Evolutionary conservation across 441 rosid species (phyloP).

Genomic region (Brassica balearica): DNA sequence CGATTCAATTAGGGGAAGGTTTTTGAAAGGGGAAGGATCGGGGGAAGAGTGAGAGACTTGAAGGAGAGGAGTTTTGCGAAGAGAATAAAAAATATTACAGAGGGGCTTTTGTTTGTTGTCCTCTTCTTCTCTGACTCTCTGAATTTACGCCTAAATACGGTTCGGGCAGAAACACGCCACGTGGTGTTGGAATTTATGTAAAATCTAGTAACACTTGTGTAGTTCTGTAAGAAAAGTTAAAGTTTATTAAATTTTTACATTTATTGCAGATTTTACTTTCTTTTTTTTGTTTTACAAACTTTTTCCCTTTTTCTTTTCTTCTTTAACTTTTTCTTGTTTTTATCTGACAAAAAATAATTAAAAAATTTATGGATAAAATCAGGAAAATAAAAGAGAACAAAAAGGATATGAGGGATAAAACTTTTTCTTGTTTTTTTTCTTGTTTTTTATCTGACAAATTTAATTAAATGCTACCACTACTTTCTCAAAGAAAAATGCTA

Average conservation of each 20-base stretch:
- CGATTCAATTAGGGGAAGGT: conserved; percentile 10
- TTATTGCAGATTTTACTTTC: background rate
- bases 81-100: background rate
- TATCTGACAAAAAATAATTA: background rate
- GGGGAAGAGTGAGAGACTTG: conserved; percentile 24
- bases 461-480: no score
- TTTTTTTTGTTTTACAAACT: background rate
- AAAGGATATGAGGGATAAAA: no score
- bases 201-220: background rate
- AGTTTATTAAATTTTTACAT: background rate
- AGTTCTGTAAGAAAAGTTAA: conserved; percentile 8
- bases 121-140: conserved; percentile 1
- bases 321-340: background rate
- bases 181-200: conserved; percentile 5
- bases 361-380: background rate
- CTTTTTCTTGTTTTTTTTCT: no score
- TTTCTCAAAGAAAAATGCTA: no score
- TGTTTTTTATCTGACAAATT: no score
- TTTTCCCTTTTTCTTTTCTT: background rate
- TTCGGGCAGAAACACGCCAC: conserved; percentile 30
- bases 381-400: background rate
- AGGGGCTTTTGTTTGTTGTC: background rate
- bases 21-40: conserved; percentile 24
- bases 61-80: background rate
- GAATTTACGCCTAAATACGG: background rate